Evolutionary conservation across 108 stramenopile genomes (phyloP), one percentile per base, ranked within the genome.

Genomic region (Parietichytrium sp.): DNA sequence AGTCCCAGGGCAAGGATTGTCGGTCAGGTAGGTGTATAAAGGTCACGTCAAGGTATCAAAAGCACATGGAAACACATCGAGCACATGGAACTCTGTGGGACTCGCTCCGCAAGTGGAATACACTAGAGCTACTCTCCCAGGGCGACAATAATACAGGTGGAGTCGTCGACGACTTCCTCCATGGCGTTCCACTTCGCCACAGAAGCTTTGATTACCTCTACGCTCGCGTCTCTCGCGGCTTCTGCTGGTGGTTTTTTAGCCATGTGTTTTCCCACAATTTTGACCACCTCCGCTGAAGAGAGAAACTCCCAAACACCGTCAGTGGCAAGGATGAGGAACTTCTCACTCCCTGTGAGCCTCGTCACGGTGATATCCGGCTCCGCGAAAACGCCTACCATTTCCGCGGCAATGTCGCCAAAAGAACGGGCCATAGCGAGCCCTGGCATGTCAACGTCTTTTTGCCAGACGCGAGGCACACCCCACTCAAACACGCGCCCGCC

Each of bases 361-460:
- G 82, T 29, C 12, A 42, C 79, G 30, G n/a, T 29, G 3, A 90
- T 54, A 48, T 94, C 95, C 13, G 97, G 96, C 52, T 95, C 93
- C 1, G 95, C 94, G 52, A 93, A 96, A 47, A 98, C 94, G 25
- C 94, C 96, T 8, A 96, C 90, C 38, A 79, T 54, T 82, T 93
- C 93, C 25, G 95, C 94, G 3, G 94, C 95, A 79, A 95, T 91
- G 91, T 98, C 97, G 16, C 97, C 97, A 81, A 98, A 93, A 23
- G 93, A 93, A 33, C 97, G 88, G 7, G 93, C 90, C 94, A 98
- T 94, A 83, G 96, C 95, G 54, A 98, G 81, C 16, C 82, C 78
- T 8, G 52, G 80, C 80, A 81, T 49, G 80, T 84, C 80, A 3
- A 51, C 80, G 38, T 79, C 38, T 23, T 18, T 13, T 7, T 54